These are phyloP conservation scores for Lactarius deliciosus DNA, from an alignment of 768 basidiomycete species.

Conservation along the genomic window DNA sequence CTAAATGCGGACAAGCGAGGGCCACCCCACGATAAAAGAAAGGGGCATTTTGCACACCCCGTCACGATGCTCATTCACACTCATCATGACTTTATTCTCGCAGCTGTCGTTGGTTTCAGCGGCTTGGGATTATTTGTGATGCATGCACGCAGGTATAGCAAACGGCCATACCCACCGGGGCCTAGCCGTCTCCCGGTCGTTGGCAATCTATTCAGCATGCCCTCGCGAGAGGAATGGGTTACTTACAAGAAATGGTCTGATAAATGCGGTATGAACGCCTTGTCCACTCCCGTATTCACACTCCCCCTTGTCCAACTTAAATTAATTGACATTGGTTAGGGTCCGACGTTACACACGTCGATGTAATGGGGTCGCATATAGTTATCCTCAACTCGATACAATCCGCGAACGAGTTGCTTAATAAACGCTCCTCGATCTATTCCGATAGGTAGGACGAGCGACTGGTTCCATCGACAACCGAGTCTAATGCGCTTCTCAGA, in stretches of 20 bases:
- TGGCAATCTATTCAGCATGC: slow-evolving; percentile 32
- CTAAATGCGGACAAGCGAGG: not conserved
- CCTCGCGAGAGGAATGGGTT: slow-evolving; percentile 21
- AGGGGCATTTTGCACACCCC: not conserved
- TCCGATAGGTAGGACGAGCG: too few species aligned
- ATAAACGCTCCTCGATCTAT: too few species aligned
- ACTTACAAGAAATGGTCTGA: slow-evolving; percentile 21
- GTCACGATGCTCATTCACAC: not conserved
- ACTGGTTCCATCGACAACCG: too few species aligned
- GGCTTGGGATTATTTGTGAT: not conserved
- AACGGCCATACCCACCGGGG: slow-evolving; percentile 29
- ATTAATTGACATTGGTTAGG: not conserved
- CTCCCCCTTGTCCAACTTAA: not conserved
- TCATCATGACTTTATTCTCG: not conserved
- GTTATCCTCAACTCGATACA: too few species aligned
- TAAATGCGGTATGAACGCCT: slow-evolving; percentile 19
- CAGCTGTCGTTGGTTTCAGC: not conserved
- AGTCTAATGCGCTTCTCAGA: too few species aligned
- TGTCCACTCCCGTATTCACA: too few species aligned
- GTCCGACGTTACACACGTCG: not conserved
- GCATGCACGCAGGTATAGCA: not conserved
- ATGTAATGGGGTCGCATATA: too few species aligned
- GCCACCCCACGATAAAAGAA: not conserved
- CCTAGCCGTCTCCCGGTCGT: slow-evolving; percentile 27
- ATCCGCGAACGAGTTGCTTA: too few species aligned